phyloP scores from a whole-genome alignment of 306 rosid species.

The Lithocarpus polystachyus region DNA sequence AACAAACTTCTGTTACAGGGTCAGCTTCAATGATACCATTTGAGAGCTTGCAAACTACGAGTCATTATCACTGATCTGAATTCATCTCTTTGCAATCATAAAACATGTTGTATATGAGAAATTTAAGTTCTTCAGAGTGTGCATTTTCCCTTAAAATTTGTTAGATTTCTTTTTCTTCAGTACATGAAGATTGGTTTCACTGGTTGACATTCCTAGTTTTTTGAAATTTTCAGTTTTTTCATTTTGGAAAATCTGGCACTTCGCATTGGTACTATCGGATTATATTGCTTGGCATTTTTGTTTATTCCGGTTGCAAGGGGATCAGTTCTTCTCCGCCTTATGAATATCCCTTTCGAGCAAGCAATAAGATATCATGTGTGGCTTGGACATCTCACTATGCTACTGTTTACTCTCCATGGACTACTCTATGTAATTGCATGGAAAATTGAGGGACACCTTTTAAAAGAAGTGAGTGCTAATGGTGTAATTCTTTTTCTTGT shows the following conservation, averaged over 20 bases:
- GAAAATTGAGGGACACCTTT: conserved; percentile 55
- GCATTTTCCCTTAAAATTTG: not conserved
- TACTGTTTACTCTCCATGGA: conserved; percentile 80
- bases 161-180: not conserved
- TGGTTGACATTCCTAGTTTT: conserved; percentile 22
- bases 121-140: not conserved
- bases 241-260: conserved; percentile 54
- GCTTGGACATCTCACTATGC: conserved; percentile 98
- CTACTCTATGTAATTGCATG: conserved; percentile 54
- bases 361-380: conserved; percentile 90
- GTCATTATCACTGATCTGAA: not conserved
- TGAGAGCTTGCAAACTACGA: no score
- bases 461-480: conserved; percentile 49
- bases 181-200: conserved; percentile 3
- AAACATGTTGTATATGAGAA: conserved; percentile 5
- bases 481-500: conserved; percentile 14
- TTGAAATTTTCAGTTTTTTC: conserved; percentile 39
- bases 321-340: conserved; percentile 78
- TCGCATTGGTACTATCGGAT: conserved; percentile 64
- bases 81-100: not conserved
- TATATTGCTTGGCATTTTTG: conserved; percentile 63
- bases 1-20: no score
- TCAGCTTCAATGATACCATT: no score
- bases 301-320: conserved; percentile 90
- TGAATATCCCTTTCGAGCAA: conserved; percentile 85